phyloP scores from a whole-genome alignment of 1,284 basidiomycete species.

The Trametes polyzona region DNA sequence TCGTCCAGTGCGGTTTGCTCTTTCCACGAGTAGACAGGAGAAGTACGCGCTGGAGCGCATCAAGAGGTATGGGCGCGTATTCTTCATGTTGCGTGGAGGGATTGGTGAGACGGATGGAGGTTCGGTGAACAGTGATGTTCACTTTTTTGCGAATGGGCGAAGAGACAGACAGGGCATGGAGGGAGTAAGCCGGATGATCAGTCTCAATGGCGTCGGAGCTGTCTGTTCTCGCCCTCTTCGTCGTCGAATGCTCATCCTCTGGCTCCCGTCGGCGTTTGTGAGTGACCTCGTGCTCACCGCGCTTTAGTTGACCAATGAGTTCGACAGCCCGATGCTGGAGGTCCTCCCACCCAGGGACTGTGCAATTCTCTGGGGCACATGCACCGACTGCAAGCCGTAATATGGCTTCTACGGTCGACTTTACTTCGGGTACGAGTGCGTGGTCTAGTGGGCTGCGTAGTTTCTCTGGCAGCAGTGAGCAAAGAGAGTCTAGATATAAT shows the following conservation, averaged over 20 bases:
- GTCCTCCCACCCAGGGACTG: slow-evolving; percentile 19
- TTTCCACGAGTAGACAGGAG: slow-evolving; percentile 70
- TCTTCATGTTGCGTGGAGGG: slow-evolving; percentile 44
- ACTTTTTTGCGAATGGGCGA: slow-evolving; percentile 75
- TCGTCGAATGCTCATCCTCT: slow-evolving; percentile 25
- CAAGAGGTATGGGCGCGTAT: slow-evolving; percentile 52
- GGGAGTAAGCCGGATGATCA: slow-evolving; percentile 52
- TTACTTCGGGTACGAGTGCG: slow-evolving; percentile 17
- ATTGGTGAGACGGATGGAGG: slow-evolving; percentile 53
- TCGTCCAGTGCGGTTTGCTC: slow-evolving; percentile 67
- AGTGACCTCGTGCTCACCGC: slow-evolving; percentile 11
- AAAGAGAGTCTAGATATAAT: slow-evolving; percentile 19
- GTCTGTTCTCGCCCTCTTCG: slow-evolving; percentile 16
- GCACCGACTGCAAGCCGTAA: slow-evolving; percentile 30
- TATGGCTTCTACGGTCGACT: slow-evolving; percentile 25
- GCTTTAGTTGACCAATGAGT: slow-evolving; percentile 23
- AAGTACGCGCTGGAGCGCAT: slow-evolving; percentile 57
- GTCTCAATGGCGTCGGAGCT: slow-evolving; percentile 29
- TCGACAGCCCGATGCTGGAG: slow-evolving; percentile 23
- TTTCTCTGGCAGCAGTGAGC: slow-evolving; percentile 20
- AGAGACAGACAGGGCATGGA: slow-evolving; percentile 62
- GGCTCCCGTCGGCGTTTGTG: slow-evolving; percentile 30
- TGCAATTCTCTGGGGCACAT: slow-evolving; percentile 15
- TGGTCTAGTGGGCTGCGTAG: slow-evolving; percentile 17
- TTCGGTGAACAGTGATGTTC: slow-evolving; percentile 56